These are phyloP conservation scores for Colletotrichum paranaense DNA, from an alignment of 2,329 filamentous ascomycete species.

Conservation along the genomic window DNA sequence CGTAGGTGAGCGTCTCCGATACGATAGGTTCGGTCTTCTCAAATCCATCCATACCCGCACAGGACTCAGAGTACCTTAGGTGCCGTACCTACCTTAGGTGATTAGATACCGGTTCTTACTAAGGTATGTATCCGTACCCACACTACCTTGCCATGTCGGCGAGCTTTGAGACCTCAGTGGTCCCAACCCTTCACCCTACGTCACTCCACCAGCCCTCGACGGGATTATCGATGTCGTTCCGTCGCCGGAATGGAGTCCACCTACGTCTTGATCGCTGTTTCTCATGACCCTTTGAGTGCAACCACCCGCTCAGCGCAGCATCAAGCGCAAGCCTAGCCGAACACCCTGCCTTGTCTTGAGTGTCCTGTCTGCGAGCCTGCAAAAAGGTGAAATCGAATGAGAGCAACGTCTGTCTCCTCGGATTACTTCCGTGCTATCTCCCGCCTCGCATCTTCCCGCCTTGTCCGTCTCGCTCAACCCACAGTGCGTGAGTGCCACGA, in stretches of 20 bases:
- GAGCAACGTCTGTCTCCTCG: neutral
- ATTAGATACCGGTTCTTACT: too few species aligned
- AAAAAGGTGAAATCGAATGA: neutral
- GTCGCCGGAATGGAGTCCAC: conserved; percentile 6
- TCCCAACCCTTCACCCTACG: conserved; percentile 3
- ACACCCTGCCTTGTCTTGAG: too few species aligned
- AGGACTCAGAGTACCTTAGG: too few species aligned
- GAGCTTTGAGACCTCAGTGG: conserved; percentile 3
- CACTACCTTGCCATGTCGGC: neutral
- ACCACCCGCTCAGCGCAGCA: neutral
- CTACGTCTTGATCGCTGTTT: conserved; percentile 25
- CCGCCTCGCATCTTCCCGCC: neutral
- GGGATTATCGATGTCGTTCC: conserved; percentile 22
- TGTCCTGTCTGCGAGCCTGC: too few species aligned
- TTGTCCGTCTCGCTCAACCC: neutral
- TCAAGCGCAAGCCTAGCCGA: neutral
- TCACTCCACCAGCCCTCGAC: conserved; percentile 23
- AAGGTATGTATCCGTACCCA: too few species aligned
- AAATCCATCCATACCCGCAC: neutral
- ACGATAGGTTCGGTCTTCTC: neutral
- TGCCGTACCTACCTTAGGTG: too few species aligned
- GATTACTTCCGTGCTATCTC: neutral
- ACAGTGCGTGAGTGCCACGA: neutral
- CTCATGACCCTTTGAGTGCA: neutral
- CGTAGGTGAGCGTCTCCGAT: neutral